phyloP scores from a whole-genome alignment of 1,139 yeast species.

The Debaryomyces robertsiae region DNA sequence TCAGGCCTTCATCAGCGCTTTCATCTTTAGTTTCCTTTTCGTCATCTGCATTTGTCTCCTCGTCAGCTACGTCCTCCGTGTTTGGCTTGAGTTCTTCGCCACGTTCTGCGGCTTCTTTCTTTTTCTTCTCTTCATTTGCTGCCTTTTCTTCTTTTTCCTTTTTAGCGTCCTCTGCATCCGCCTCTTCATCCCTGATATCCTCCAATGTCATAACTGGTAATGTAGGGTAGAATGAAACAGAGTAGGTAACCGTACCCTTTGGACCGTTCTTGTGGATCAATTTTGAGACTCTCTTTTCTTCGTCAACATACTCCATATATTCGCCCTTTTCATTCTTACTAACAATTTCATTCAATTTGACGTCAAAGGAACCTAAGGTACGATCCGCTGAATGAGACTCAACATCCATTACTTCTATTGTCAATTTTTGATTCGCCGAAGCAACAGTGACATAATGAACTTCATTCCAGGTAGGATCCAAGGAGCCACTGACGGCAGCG shows the following conservation, averaged over 20 bases:
- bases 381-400: slow-evolving; percentile 78
- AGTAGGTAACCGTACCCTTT: slow-evolving; percentile 75
- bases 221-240: slow-evolving; percentile 79
- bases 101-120: slow-evolving; percentile 4
- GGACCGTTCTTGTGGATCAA: slow-evolving; percentile 75
- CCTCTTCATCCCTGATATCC: slow-evolving; percentile 62
- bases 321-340: slow-evolving; percentile 66
- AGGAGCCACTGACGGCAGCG: slow-evolving; percentile 62
- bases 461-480: slow-evolving; percentile 86
- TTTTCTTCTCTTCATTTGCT: too few relatives aligned
- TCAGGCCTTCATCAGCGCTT: slow-evolving; percentile 32
- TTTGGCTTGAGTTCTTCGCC: slow-evolving; percentile 29
- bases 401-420: slow-evolving; percentile 90
- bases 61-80: slow-evolving; percentile 26
- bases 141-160: slow-evolving; percentile 28
- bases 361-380: slow-evolving; percentile 78
- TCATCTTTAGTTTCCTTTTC: slow-evolving; percentile 41
- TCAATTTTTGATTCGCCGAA: slow-evolving; percentile 76
- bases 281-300: slow-evolving; percentile 58
- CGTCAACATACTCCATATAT: slow-evolving; percentile 61
- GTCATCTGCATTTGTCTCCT: slow-evolving; percentile 27
- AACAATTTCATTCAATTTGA: slow-evolving; percentile 68
- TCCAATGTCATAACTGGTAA: slow-evolving; percentile 75
- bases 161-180: slow-evolving; percentile 35
- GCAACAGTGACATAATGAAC: slow-evolving; percentile 78